Evolutionary conservation across 2,329 filamentous ascomycete species (phyloP), one percentile per base, ranked within the genome.

Genomic region (Aureobasidium sp.): DNA sequence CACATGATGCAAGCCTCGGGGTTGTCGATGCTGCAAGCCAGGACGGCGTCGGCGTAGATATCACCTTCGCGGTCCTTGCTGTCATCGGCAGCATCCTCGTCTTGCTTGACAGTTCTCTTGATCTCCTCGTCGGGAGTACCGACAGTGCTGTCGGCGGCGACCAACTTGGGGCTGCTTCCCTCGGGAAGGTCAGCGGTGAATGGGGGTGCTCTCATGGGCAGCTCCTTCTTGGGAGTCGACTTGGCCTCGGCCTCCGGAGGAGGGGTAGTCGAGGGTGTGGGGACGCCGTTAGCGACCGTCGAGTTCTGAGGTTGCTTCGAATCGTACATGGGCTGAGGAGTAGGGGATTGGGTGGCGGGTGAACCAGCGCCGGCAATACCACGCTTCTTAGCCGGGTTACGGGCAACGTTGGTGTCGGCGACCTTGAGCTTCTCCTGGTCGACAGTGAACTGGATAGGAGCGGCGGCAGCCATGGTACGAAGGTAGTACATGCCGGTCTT

Each of bases 401-500:
- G 87, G 67, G 87, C 86, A 51, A 92, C 80, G 69, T 88, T 90
- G 67, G 86, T 90, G 73, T 99, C 94, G 42, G 85, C 85, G 51
- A 96, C 86, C 80, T 91, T 90, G 69, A 99, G 86, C 62, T 90
- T 89, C 77, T 96, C 90, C 78, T 99, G 93, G 74, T 99, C 94
- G 72, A 99, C 94, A 5, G 94, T 99, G 81, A 99, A 99, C 78
- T 99, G 94, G 68, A 99, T 99, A 60, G 94, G 94, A 51, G 92
- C 91, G 20, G 92, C 92, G 39, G 94, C 94, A 66, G 94, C 94
- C 86, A 96, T 94, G 52, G 94, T 99, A 71, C 94, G 91, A 70
- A 99, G 87, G 79, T 99, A 99, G 87, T 99, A 99, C 94, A 99
- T 97, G 81, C 94, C 94, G 39, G 94, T 99, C 88, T 99, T 99